Percentiles rank a stretch among this genome's conserved stretches.
Conservation (phyloP, 78 protist genomes). For the Planoprotostelium fungivorum region DNA sequence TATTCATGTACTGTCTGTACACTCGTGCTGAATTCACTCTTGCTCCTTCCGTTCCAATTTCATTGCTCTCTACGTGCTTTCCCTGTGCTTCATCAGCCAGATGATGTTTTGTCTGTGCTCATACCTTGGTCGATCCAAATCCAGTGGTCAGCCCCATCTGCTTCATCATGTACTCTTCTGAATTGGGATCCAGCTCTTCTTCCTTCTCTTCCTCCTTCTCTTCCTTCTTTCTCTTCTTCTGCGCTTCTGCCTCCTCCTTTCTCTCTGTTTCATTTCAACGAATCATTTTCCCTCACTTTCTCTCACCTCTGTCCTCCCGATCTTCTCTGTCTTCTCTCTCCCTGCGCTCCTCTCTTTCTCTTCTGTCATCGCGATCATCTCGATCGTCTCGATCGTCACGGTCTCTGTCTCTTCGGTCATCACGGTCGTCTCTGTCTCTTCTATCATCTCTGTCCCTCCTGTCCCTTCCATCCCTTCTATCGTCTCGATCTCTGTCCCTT, state of each 20-base stretch:
- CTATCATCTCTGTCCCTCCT: not conserved
- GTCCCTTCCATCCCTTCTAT: not conserved
- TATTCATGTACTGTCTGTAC: conserved; percentile 28
- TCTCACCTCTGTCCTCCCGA: not conserved
- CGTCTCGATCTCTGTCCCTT: not conserved
- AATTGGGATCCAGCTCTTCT: not conserved
- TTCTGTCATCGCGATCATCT: not conserved
- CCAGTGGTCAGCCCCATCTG: not conserved
- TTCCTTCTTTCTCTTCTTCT: not conserved
- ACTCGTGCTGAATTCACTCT: not conserved
- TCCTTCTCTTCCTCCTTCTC: not conserved
- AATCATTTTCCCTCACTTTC: not conserved
- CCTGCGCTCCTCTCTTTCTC: not conserved
- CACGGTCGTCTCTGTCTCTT: not conserved
- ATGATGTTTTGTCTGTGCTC: not conserved
- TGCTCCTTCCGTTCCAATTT: not conserved
- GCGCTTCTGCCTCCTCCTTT: not conserved
- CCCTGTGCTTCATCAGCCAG: not conserved
- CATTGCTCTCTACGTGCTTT: conserved; percentile 3
- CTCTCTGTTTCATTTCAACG: too few species aligned
- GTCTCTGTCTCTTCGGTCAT: not conserved
- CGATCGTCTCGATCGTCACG: not conserved
- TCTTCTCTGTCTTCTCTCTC: conserved; percentile 1
- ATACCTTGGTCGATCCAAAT: conserved; percentile 12
- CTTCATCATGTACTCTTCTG: conserved; percentile 7